Evolutionary conservation across 148 eudicot genomes (phyloP), one percentile per base, ranked within the genome.

Genomic region (Pharnaceum exiguum): DNA sequence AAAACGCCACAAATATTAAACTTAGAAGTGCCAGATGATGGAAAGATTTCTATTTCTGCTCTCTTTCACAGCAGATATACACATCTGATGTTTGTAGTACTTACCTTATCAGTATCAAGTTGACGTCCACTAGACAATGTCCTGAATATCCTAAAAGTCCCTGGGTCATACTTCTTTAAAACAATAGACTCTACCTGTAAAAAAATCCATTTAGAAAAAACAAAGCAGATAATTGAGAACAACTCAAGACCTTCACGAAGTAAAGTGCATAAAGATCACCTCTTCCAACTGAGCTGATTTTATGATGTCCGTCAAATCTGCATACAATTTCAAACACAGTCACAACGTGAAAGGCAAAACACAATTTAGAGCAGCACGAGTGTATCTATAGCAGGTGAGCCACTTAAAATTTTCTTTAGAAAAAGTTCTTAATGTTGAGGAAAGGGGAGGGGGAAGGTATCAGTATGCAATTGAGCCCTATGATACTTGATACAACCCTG

Each of bases 151-250:
- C 86, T 82, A 69, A 77, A 79, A 62, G 96, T 96, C 40, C 79
- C 84, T 63, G 38, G 66, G 18, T 86, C 98, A 65, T 85, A 85
- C 70, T 82, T 85, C 75, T 65, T 91, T 65, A 81, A 55, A 55
- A 93, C 81, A 63, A 93, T 78, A 57, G 89, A 85, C 63, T 88
- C 96, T 44, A 88, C 86, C 99, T 93, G 75, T 61, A 68, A 39
- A 55, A 16, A 67, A 47, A 60, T 22, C 46, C 18, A 57, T 25
- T 49, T 22, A 50, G 59, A 45, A 46, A 19, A 10, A 32, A 42
- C n/a, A 35, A 26, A 24, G 53, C 9, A 28, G n/a, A 35, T 21
- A 27, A 8, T 5, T 23, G 13, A 0, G 7, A 36, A 24, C 16
- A 13, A 31, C n/a, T n/a, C n/a, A n/a, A n/a, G n/a, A 18, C 2